Evolutionary conservation across 2,329 filamentous ascomycete genomes (phyloP).

Genomic region (Drechslerella dactyloides): DNA sequence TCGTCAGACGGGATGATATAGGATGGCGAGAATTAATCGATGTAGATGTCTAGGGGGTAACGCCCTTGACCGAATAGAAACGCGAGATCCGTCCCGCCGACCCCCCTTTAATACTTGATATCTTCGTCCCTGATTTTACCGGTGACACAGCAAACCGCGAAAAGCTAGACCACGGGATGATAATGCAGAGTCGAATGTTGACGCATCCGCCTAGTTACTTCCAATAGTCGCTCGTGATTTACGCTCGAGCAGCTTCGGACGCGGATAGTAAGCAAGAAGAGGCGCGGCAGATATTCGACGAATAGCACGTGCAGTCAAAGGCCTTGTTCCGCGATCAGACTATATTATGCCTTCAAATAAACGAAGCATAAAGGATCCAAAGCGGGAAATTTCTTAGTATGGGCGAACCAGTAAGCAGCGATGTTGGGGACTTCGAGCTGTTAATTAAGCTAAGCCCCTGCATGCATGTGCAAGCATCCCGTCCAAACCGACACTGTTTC

Average conservation of each 20-base stretch:
- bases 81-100: background rate
- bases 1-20: background rate
- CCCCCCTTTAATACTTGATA: slow-evolving; percentile 7
- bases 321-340: background rate
- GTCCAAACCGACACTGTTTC: background rate
- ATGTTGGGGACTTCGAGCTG: background rate
- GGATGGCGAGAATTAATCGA: background rate
- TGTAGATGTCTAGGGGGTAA: background rate
- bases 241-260: background rate
- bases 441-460: background rate
- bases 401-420: slow-evolving; percentile 1
- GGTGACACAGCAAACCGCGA: background rate
- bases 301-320: background rate
- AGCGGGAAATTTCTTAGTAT: background rate
- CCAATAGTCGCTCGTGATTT: background rate
- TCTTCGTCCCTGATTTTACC: background rate
- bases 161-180: background rate
- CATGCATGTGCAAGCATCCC: background rate
- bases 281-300: background rate
- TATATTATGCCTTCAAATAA: background rate
- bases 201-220: background rate
- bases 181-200: background rate
- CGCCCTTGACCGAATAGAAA: background rate
- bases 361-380: background rate
- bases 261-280: background rate